Percentiles rank a stretch among this genome's conserved stretches.
Conservation (phyloP, 73 alveolate genomes). For the Tetrahymena elliotti region DNA sequence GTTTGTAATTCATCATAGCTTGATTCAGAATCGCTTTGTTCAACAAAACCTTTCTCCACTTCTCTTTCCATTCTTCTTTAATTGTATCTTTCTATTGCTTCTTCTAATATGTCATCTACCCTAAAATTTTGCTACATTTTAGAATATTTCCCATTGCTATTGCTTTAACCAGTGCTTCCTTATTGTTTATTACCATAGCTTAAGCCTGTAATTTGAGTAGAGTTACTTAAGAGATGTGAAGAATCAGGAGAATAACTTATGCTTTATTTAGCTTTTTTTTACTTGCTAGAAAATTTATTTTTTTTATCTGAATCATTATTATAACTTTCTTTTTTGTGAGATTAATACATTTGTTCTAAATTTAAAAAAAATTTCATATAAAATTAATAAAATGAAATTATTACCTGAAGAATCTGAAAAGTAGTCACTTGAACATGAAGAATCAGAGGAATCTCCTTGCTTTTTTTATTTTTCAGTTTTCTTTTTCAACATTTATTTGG, state of each 20-base stretch:
- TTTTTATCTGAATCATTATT: background rate
- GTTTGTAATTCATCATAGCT: background rate
- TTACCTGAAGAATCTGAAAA: background rate
- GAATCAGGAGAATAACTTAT: background rate
- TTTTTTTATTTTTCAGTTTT: background rate
- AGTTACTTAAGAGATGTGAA: background rate
- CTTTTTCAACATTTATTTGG: background rate
- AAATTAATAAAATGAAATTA: background rate
- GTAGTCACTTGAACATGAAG: background rate
- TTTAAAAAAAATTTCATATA: too few relatives aligned
- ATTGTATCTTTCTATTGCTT: background rate
- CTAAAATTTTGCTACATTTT: background rate
- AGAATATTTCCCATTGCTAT: background rate
- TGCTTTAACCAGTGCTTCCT: background rate
- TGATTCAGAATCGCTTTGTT: background rate
- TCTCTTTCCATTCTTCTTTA: background rate
- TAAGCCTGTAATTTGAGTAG: background rate
- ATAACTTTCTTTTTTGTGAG: background rate
- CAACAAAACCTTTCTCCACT: background rate
- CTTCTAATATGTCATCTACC: background rate
- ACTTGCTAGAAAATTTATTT: background rate
- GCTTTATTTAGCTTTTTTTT: background rate
- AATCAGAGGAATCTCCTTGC: background rate
- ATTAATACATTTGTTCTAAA: background rate
- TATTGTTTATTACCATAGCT: background rate